Conservation (phyloP, 257 asterid genomes). For the Gynochthodes officinalis region DNA sequence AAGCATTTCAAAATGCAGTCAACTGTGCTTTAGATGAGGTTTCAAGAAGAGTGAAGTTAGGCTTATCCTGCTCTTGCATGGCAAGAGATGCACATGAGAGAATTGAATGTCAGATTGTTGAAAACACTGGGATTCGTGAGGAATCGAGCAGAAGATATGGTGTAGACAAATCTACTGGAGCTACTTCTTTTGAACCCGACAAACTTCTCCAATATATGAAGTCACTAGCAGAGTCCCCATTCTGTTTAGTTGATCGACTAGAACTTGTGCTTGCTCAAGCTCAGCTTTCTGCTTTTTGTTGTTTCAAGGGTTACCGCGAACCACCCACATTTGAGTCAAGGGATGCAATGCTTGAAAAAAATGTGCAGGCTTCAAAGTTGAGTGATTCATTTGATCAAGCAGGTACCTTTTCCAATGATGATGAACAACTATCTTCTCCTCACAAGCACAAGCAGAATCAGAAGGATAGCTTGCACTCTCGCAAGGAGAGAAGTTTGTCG, state of each 20-base stretch:
- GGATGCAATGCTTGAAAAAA: constrained; percentile 50
- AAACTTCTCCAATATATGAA: constrained; percentile 57
- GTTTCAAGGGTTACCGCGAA: constrained; percentile 57
- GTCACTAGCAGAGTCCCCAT: constrained; percentile 54
- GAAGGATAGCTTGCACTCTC: constrained; percentile 44
- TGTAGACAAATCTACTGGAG: constrained; percentile 55
- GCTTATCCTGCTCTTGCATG: constrained; percentile 72
- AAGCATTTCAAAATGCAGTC: constrained; percentile 75
- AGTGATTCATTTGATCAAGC: constrained; percentile 22
- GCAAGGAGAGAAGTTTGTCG: constrained; percentile 62
- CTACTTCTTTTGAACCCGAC: constrained; percentile 59
- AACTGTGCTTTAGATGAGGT: constrained; percentile 78
- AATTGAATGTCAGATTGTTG: constrained; percentile 64
- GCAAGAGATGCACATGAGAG: constrained; percentile 43
- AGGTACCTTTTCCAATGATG: constrained; percentile 13
- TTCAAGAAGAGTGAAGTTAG: constrained; percentile 71
- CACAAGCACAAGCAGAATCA: constrained; percentile 43
- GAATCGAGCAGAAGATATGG: constrained; percentile 71
- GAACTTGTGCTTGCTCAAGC: constrained; percentile 66
- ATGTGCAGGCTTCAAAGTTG: constrained; percentile 23
- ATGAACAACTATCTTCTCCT: constrained; percentile 21
- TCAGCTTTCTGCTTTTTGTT: constrained; percentile 65
- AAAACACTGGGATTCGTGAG: constrained; percentile 79
- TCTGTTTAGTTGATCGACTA: constrained; percentile 49
- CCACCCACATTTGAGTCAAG: constrained; percentile 41